A percentile compares a stretch with the other conserved stretches of the same genome.
Conservation (phyloP, 1,284 basidiomycete species). For the Cryptococcus sp. region DNA sequence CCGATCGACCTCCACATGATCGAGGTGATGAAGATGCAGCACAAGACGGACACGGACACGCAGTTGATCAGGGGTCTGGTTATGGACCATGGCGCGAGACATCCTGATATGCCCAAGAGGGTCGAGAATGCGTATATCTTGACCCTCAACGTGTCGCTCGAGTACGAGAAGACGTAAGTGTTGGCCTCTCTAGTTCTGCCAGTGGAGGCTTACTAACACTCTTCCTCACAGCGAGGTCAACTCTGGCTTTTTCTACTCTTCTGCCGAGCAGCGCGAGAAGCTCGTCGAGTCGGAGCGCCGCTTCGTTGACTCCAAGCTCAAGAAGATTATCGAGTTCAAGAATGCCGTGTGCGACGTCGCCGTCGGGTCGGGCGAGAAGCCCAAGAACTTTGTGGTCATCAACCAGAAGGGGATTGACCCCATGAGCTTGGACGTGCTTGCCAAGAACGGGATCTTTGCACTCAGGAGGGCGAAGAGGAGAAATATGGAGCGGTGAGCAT, state of each 20-base stretch:
- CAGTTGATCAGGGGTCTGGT: constrained; percentile 93
- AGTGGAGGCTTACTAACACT: neutral
- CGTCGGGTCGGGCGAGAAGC: constrained; percentile 61
- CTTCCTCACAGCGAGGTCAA: constrained; percentile 81
- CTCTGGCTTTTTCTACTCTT: constrained; percentile 99
- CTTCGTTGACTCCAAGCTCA: constrained; percentile 91
- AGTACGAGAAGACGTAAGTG: constrained; percentile 98
- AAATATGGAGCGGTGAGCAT: constrained; percentile 93
- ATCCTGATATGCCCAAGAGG: constrained; percentile 99
- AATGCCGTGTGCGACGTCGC: constrained; percentile 91
- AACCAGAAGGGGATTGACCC: constrained; percentile 99
- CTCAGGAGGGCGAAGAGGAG: constrained; percentile 92
- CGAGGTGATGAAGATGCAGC: constrained; percentile 99
- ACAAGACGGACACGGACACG: constrained; percentile 97
- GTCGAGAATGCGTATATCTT: constrained; percentile 95
- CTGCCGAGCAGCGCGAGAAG: constrained; percentile 97
- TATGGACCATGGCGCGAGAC: constrained; percentile 83
- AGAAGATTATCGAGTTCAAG: constrained; percentile 97
- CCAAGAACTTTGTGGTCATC: constrained; percentile 89
- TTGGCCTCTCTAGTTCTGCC: neutral
- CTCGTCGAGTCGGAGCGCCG: constrained; percentile 95
- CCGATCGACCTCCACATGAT: constrained; percentile 99
- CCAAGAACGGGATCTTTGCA: constrained; percentile 95
- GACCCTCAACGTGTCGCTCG: constrained; percentile 94
- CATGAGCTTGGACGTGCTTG: constrained; percentile 90